Evolutionary conservation across 2,329 filamentous ascomycete species (phyloP).

Genomic region (Zasmidium angulare): DNA sequence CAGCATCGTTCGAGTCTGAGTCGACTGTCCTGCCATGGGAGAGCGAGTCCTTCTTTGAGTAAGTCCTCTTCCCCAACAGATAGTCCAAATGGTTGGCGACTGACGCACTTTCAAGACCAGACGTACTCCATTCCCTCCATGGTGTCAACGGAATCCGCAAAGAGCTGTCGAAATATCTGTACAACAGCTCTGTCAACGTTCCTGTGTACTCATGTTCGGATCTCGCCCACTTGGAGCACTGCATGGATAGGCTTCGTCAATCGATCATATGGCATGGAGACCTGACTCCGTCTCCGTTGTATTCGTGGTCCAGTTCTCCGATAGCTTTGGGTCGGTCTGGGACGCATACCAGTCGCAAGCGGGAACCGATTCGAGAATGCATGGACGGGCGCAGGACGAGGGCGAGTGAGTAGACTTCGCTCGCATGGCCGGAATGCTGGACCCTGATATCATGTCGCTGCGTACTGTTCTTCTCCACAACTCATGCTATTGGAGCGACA

Average conservation of each 20-base stretch:
- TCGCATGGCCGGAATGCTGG: too few species aligned
- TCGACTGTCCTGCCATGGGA: slow-evolving; percentile 10
- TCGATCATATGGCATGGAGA: slow-evolving; percentile 24
- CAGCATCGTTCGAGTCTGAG: slow-evolving; percentile 9
- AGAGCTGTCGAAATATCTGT: slow-evolving; percentile 16
- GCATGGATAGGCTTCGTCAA: slow-evolving; percentile 22
- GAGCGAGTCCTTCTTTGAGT: slow-evolving; percentile 14
- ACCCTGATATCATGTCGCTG: too few species aligned
- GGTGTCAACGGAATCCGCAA: slow-evolving; percentile 23
- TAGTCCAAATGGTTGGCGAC: not conserved
- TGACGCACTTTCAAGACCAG: slow-evolving; percentile 9
- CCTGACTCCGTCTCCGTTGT: slow-evolving; percentile 19
- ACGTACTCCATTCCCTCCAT: slow-evolving; percentile 24
- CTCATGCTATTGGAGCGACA: too few species aligned
- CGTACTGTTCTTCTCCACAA: too few species aligned
- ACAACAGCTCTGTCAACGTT: slow-evolving; percentile 9
- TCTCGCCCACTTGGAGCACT: slow-evolving; percentile 20
- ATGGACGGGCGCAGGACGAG: slow-evolving; percentile 14
- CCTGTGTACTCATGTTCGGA: slow-evolving; percentile 8
- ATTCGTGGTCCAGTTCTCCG: slow-evolving; percentile 12
- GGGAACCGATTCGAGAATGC: slow-evolving; percentile 20
- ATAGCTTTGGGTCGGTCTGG: slow-evolving; percentile 18
- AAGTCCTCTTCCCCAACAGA: not conserved
- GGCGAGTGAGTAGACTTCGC: not conserved
- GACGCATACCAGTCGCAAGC: slow-evolving; percentile 18